These are phyloP conservation scores for Cyclotella cryptica DNA, from an alignment of 108 stramenopile genomes.

Conservation along the genomic window DNA sequence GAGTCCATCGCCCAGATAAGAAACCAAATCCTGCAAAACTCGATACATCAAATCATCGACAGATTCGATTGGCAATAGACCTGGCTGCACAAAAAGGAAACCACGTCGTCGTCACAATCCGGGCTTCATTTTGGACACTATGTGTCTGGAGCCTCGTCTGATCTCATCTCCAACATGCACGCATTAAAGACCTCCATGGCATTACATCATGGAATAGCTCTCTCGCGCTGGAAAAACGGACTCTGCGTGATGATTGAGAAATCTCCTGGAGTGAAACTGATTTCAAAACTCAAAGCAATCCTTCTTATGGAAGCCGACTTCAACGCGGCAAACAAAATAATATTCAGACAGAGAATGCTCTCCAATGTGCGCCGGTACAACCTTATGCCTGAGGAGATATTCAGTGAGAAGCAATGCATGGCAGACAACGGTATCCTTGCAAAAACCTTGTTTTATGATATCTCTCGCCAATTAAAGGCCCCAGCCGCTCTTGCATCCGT, in stretches of 20 bases:
- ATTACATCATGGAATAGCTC: neutral
- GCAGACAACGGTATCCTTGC: conserved; percentile 21
- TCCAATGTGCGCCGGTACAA: conserved; percentile 6
- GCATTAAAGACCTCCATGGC: conserved; percentile 6
- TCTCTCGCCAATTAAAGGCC: no score
- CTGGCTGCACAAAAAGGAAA: conserved; percentile 3
- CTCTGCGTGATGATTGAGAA: conserved; percentile 23
- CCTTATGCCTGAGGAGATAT: conserved; percentile 28
- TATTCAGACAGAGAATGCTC: conserved; percentile 17
- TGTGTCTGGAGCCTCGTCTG: conserved; percentile 3
- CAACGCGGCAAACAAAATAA: conserved; percentile 18
- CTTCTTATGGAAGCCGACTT: conserved; percentile 40
- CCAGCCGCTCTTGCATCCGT: no score
- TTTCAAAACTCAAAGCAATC: conserved; percentile 21
- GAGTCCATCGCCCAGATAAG: neutral
- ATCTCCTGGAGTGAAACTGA: neutral
- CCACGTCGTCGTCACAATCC: conserved; percentile 17
- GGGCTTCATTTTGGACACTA: conserved; percentile 15
- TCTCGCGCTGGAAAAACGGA: conserved; percentile 8
- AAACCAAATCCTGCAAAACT: neutral
- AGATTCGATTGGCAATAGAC: neutral
- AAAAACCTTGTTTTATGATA: no score
- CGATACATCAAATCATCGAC: neutral
- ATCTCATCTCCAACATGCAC: conserved; percentile 7
- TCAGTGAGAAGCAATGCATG: conserved; percentile 15